Percentiles rank a stretch among this genome's conserved stretches.
phyloP scores from a whole-genome alignment of 139 green algal species.

The Chlorokybus atmophyticus region DNA sequence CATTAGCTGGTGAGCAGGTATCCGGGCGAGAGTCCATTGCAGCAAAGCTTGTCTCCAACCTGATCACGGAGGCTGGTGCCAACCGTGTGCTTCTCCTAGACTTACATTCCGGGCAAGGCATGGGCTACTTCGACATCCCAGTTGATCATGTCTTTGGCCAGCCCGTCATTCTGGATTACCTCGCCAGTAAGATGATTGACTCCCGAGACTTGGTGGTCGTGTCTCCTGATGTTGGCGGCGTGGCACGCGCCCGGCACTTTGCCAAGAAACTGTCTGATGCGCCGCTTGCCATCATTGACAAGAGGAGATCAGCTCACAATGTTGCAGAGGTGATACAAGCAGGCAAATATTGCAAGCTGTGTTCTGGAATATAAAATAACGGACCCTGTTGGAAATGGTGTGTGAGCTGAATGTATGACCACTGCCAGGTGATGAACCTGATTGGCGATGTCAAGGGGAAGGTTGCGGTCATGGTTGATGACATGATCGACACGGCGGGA shows the following conservation, averaged over 20 bases:
- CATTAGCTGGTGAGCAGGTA: conserved; percentile 6
- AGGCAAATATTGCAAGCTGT: neutral
- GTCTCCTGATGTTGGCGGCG: conserved; percentile 94
- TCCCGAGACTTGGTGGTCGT: conserved; percentile 86
- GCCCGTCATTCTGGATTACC: conserved; percentile 91
- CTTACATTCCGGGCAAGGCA: conserved; percentile 74
- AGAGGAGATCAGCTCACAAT: conserved; percentile 88
- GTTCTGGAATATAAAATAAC: no score
- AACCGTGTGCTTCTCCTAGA: conserved; percentile 88
- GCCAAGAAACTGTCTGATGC: conserved; percentile 98
- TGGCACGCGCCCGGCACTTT: conserved; percentile 88
- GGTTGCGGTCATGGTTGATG: conserved; percentile 95
- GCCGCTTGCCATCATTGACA: conserved; percentile 96
- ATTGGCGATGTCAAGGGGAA: conserved; percentile 97
- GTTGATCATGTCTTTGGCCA: conserved; percentile 83
- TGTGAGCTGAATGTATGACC: no score
- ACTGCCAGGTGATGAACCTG: conserved; percentile 91
- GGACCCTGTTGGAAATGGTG: no score
- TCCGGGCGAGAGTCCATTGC: conserved; percentile 87
- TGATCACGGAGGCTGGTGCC: conserved; percentile 92
- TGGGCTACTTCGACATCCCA: conserved; percentile 90
- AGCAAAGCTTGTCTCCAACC: conserved; percentile 95
- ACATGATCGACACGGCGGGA: conserved; percentile 99
- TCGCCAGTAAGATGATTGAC: conserved; percentile 87
- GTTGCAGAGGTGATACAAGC: conserved; percentile 60